Conservation (phyloP, 805 yeast genomes). For the Candida oleophila region DNA sequence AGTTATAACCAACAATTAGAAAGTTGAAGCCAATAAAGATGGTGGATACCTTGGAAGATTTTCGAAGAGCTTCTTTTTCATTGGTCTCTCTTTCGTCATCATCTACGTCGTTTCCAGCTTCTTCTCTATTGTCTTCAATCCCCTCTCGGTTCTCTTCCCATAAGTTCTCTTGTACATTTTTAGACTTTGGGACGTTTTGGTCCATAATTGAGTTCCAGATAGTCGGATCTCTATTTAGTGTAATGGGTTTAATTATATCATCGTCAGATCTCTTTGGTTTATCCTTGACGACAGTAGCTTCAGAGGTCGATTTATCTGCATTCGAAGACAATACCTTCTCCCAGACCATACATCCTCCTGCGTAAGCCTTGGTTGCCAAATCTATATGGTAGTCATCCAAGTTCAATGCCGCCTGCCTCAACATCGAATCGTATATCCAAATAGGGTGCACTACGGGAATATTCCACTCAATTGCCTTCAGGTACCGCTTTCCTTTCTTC, state of each 20-base stretch:
- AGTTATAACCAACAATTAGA: slow-evolving; percentile 39
- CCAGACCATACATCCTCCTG: slow-evolving; percentile 39
- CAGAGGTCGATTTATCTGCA: not conserved
- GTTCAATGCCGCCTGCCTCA: slow-evolving; percentile 44
- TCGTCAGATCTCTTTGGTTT: too few species aligned
- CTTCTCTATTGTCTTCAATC: slow-evolving; percentile 13
- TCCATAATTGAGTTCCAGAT: slow-evolving; percentile 47
- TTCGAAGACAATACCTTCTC: slow-evolving; percentile 13
- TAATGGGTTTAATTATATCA: slow-evolving; percentile 4
- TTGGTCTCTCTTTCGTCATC: slow-evolving; percentile 13
- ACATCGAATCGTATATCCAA: slow-evolving; percentile 47
- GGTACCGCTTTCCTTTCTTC: slow-evolving; percentile 49
- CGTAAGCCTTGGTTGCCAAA: slow-evolving; percentile 16
- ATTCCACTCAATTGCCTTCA: slow-evolving; percentile 52
- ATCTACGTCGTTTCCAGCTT: slow-evolving; percentile 7
- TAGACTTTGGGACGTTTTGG: slow-evolving; percentile 7
- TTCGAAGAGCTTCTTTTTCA: slow-evolving; percentile 8
- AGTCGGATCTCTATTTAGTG: slow-evolving; percentile 22
- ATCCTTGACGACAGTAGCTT: not conserved
- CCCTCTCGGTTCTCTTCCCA: slow-evolving; percentile 3
- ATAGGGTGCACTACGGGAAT: slow-evolving; percentile 52
- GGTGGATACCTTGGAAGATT: slow-evolving; percentile 13
- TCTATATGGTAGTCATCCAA: slow-evolving; percentile 38
- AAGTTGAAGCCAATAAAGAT: slow-evolving; percentile 47
- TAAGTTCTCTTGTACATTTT: slow-evolving; percentile 3